phyloP scores from a whole-genome alignment of 2,329 filamentous ascomycete species.

The Monilinia fructigena region DNA sequence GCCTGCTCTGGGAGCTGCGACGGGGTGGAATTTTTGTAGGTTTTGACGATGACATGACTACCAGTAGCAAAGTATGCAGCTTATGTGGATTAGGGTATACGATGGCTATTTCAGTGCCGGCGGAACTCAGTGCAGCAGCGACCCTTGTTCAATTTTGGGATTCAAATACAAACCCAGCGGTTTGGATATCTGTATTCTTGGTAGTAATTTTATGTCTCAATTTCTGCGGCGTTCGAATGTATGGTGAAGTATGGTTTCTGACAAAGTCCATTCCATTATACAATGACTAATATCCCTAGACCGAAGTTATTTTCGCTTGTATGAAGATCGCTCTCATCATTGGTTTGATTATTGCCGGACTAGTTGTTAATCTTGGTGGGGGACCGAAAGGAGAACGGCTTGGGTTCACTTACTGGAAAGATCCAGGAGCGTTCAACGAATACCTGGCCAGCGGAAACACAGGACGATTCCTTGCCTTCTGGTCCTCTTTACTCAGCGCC shows the following conservation, averaged over 20 bases:
- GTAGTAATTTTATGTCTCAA: constrained; percentile 53
- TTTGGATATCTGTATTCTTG: constrained; percentile 46
- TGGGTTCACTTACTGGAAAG: constrained; percentile 69
- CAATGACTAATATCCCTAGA: background rate
- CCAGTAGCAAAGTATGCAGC: background rate
- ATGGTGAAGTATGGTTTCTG: constrained; percentile 62
- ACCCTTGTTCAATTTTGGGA: constrained; percentile 65
- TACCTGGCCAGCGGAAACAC: constrained; percentile 60
- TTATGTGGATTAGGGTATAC: constrained; percentile 55
- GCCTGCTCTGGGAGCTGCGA: constrained; percentile 40
- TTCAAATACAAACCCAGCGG: constrained; percentile 51
- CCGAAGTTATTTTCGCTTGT: constrained; percentile 51
- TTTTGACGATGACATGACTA: constrained; percentile 30
- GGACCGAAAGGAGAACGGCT: constrained; percentile 56
- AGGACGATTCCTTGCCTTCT: constrained; percentile 57
- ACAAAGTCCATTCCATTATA: constrained; percentile 63
- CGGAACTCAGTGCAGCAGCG: constrained; percentile 62
- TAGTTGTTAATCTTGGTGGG: constrained; percentile 63
- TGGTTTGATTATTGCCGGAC: constrained; percentile 59
- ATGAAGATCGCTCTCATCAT: constrained; percentile 63
- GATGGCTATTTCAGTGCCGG: constrained; percentile 36
- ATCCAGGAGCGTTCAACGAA: constrained; percentile 66
- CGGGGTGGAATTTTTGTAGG: constrained; percentile 38
- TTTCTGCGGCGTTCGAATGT: constrained; percentile 57
- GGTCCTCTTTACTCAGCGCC: constrained; percentile 47